Evolutionary conservation across 2,329 filamentous ascomycete species (phyloP).

Genomic region (Fusarium multiceps): DNA sequence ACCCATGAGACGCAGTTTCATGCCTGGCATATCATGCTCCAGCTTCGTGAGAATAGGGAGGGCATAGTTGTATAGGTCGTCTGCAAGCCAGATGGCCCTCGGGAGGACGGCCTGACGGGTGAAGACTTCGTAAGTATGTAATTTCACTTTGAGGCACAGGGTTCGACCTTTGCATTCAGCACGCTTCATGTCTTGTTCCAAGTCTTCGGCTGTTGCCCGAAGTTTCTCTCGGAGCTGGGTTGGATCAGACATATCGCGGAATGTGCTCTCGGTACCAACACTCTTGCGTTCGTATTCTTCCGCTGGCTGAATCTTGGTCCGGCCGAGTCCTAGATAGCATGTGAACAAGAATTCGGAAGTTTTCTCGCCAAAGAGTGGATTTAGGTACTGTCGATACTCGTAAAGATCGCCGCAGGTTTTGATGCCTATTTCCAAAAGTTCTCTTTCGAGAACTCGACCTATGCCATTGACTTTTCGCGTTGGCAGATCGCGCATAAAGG

Average conservation of each 20-base stretch:
- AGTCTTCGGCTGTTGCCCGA: constrained; percentile 81
- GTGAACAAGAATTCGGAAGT: constrained; percentile 86
- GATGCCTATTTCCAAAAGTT: constrained; percentile 87
- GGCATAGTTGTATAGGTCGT: constrained; percentile 85
- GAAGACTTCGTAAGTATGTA: constrained; percentile 92
- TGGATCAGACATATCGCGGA: constrained; percentile 79
- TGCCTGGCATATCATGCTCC: constrained; percentile 81
- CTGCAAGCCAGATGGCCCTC: constrained; percentile 75
- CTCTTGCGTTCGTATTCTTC: constrained; percentile 94
- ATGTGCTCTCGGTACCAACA: constrained; percentile 93
- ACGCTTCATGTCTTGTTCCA: constrained; percentile 84
- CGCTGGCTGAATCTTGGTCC: constrained; percentile 85
- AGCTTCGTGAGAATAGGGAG: constrained; percentile 86
- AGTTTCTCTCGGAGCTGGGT: constrained; percentile 79
- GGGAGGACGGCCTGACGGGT: constrained; percentile 83
- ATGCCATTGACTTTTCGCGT: constrained; percentile 94
- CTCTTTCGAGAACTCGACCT: constrained; percentile 92
- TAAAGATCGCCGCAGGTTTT: constrained; percentile 92
- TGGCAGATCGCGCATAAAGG: constrained; percentile 85
- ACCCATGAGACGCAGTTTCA: constrained; percentile 88
- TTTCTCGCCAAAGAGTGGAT: constrained; percentile 89
- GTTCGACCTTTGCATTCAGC: constrained; percentile 92
- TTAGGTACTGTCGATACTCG: constrained; percentile 76
- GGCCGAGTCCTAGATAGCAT: constrained; percentile 86
- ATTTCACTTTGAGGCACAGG: constrained; percentile 89